These are phyloP conservation scores for Trichoderma koningii DNA, from an alignment of 2,329 filamentous ascomycete species.

Conservation along the genomic window DNA sequence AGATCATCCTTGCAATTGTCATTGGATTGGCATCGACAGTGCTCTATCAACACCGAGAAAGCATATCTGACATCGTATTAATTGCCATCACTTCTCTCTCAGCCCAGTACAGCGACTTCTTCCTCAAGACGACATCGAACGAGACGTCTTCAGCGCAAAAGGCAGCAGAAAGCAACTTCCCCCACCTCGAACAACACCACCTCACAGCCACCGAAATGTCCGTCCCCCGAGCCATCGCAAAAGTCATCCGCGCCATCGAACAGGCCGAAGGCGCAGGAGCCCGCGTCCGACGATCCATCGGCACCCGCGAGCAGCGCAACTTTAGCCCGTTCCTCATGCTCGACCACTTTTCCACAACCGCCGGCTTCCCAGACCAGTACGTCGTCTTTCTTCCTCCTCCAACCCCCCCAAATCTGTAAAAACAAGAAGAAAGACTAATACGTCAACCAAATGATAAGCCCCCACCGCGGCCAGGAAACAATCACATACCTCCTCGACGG, in stretches of 20 bases:
- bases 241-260: slow-evolving; percentile 81
- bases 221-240: slow-evolving; percentile 72
- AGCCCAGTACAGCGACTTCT: background rate
- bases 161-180: slow-evolving; percentile 9
- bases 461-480: slow-evolving; percentile 77
- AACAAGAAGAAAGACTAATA: background rate
- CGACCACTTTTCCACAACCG: slow-evolving; percentile 80
- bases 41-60: slow-evolving; percentile 33
- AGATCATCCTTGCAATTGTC: slow-evolving; percentile 37
- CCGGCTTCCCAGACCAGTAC: slow-evolving; percentile 85
- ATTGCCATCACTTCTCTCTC: background rate
- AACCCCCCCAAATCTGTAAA: no score
- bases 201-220: slow-evolving; percentile 56
- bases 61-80: background rate
- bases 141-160: background rate
- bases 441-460: slow-evolving; percentile 36
- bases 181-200: slow-evolving; percentile 27
- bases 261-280: slow-evolving; percentile 88
- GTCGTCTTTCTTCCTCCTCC: slow-evolving; percentile 26
- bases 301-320: slow-evolving; percentile 78
- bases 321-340: slow-evolving; percentile 95
- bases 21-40: slow-evolving; percentile 37
- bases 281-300: slow-evolving; percentile 81
- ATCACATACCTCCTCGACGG: slow-evolving; percentile 90
- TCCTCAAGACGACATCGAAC: background rate